Percentiles rank a stretch among this genome's conserved stretches.
phyloP scores from a whole-genome alignment of 306 rosid genomes.

The Cucurbita moschata region DNA sequence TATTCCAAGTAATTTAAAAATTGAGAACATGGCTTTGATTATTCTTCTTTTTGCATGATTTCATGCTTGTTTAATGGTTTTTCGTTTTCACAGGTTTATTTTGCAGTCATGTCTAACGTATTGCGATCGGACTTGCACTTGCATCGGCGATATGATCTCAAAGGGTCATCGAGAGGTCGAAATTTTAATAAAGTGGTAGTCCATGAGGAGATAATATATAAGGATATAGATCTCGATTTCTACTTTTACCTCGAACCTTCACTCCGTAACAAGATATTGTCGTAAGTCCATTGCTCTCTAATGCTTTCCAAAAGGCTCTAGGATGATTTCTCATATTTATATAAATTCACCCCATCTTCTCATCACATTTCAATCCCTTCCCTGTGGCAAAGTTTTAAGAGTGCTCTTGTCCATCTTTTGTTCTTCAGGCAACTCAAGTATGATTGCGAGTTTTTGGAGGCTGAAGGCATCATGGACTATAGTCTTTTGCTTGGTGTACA shows the following conservation, averaged over 20 bases:
- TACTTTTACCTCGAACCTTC: constrained; percentile 26
- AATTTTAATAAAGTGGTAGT: not conserved
- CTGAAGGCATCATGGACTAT: constrained; percentile 34
- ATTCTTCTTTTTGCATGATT: not conserved
- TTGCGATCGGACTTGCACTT: constrained; percentile 11
- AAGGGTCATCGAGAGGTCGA: constrained; percentile 27
- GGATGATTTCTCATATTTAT: not conserved
- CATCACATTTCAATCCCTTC: not conserved
- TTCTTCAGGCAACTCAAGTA: constrained; percentile 30
- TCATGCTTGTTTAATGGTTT: not conserved
- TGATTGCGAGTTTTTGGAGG: constrained; percentile 35
- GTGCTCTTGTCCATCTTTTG: constrained; percentile 10
- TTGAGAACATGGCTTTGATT: not conserved
- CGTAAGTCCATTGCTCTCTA: constrained; percentile 16
- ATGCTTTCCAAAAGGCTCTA: not conserved
- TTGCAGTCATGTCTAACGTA: constrained; percentile 13
- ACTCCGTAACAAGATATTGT: constrained; percentile 16
- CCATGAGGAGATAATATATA: constrained; percentile 10
- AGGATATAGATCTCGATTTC: constrained; percentile 32
- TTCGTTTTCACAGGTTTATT: constrained; percentile 19
- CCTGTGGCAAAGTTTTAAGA: not conserved
- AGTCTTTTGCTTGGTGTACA: constrained; percentile 32
- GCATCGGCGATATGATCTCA: constrained; percentile 23
- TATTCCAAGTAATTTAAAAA: not conserved
- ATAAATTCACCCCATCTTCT: not conserved